Evolutionary conservation across 768 basidiomycete species (phyloP).

Genomic region (Pleurotus ostreatus): DNA sequence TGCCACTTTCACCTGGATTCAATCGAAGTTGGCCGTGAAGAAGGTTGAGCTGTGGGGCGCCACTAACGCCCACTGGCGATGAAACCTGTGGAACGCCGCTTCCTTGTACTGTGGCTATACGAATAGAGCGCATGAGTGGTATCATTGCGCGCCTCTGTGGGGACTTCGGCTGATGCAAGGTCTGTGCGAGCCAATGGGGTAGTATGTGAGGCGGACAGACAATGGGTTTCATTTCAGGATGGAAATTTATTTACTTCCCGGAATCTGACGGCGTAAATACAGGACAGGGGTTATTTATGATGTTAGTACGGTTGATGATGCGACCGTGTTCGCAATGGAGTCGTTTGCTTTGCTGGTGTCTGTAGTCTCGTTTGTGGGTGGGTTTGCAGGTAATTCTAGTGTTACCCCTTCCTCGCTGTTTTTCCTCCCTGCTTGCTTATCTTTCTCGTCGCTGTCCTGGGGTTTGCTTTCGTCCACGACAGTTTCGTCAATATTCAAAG

Average conservation of each 20-base stretch:
- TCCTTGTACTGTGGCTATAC: conserved; percentile 21
- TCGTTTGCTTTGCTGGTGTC: too few relatives aligned
- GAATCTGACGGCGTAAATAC: too few relatives aligned
- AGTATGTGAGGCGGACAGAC: conserved; percentile 79
- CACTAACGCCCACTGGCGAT: conserved; percentile 9
- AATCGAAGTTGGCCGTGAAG: background rate
- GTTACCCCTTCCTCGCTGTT: too few relatives aligned
- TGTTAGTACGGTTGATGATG: too few relatives aligned
- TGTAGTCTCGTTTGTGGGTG: too few relatives aligned
- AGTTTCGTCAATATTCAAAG: background rate
- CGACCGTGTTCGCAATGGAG: too few relatives aligned
- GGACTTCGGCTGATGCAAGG: conserved; percentile 82
- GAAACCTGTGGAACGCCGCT: conserved; percentile 13
- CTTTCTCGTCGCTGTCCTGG: too few relatives aligned
- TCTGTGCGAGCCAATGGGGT: conserved; percentile 67
- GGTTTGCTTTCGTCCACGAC: conserved; percentile 1
- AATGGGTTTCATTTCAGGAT: too few relatives aligned
- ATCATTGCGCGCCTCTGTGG: conserved; percentile 59
- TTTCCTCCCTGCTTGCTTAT: too few relatives aligned
- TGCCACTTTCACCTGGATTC: background rate
- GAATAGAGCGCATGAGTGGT: conserved; percentile 44
- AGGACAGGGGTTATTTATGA: too few relatives aligned
- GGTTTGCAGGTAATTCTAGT: too few relatives aligned
- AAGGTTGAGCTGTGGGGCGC: conserved; percentile 1
- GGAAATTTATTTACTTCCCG: too few relatives aligned